Percentiles rank a stretch among this genome's conserved stretches.
Conservation (phyloP, 371 early-diverging fungal species). For the Saksenaea oblongispora region DNA sequence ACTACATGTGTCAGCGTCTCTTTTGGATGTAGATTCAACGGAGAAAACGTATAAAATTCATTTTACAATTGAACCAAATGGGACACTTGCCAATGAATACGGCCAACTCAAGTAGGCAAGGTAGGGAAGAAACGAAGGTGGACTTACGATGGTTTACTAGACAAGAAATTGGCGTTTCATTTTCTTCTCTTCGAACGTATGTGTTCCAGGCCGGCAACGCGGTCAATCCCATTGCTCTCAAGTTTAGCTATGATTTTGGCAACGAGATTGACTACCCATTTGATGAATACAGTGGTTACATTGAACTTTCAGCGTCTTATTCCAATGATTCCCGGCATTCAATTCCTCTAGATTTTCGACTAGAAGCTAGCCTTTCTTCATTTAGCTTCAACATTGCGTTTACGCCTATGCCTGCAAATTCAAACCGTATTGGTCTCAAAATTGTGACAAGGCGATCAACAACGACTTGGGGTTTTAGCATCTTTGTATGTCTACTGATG, state of each 20-base stretch:
- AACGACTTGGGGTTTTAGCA: slow-evolving; percentile 37
- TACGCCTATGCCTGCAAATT: slow-evolving; percentile 5
- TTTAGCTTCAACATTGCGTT: slow-evolving; percentile 27
- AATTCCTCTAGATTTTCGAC: slow-evolving; percentile 31
- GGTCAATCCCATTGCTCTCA: slow-evolving; percentile 27
- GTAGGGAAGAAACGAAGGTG: neutral
- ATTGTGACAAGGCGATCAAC: slow-evolving; percentile 36
- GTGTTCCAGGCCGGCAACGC: slow-evolving; percentile 26
- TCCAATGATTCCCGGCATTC: slow-evolving; percentile 19
- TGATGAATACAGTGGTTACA: slow-evolving; percentile 29
- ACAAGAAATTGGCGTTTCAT: slow-evolving; percentile 24
- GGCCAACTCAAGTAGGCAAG: slow-evolving; percentile 28
- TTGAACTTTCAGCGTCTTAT: slow-evolving; percentile 25
- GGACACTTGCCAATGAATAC: slow-evolving; percentile 26
- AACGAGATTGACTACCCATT: slow-evolving; percentile 40
- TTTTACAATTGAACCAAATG: slow-evolving; percentile 31
- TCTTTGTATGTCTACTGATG: slow-evolving; percentile 40
- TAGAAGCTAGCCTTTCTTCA: slow-evolving; percentile 36
- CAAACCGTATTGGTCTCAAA: slow-evolving; percentile 26
- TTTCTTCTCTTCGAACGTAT: slow-evolving; percentile 24
- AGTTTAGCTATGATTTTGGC: slow-evolving; percentile 29
- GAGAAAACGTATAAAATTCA: slow-evolving; percentile 32
- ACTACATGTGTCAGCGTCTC: slow-evolving; percentile 24
- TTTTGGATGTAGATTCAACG: slow-evolving; percentile 32
- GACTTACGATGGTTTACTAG: slow-evolving; percentile 10